Base-by-base conservation (phyloP, 345 rosid species). In the Cochlearia excelsa region DNA sequence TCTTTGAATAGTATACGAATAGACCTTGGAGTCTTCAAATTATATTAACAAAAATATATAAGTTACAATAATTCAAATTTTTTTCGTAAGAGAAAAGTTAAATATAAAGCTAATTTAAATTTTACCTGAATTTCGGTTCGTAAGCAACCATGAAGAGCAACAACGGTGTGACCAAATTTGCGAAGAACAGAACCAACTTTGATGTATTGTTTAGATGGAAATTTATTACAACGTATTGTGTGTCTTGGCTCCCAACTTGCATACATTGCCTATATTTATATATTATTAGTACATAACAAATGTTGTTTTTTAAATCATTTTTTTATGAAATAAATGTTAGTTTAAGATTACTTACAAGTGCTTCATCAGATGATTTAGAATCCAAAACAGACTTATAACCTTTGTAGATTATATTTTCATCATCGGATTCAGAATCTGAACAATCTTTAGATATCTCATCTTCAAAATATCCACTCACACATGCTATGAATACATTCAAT, bases 181-280 rank as follows among this genome's bases (percentile, higher is more conserved):
- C 96, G 96, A 55, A 91, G 91, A 66, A 80, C 84, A 7, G 84
- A 77, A 54, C 98, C 98, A 44, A 88, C 46, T 75, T 91, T 85
- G 41, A 84, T 76, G 34, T 91, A 88, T 33, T 82, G 90, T 57
- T 78, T 75, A 72, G 84, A 81, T 11, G 98, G 98, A 34, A 76
- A 81, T 55, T 64, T 79, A 70, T 75, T 40, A 34, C 91, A 80
- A 38, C 58, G 76, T 40, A 72, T 63, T 0, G 84, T 73, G 59
- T 79, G 85, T 73, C 92, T 77, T 1, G 91, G 92, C 74, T 87
- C 98, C 98, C 98, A 91, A 45, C 88, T 80, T 16, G 96, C 86
- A 74, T 81, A 78, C 28, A 81, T 55, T 7, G 95, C 98, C 95
- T 87, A 60, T 26, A 54, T 61, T n/a, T 27, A 11, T 5, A 37